Evolutionary conservation across 345 rosid genomes (phyloP).

Genomic region (Citrus mangshanensis): DNA sequence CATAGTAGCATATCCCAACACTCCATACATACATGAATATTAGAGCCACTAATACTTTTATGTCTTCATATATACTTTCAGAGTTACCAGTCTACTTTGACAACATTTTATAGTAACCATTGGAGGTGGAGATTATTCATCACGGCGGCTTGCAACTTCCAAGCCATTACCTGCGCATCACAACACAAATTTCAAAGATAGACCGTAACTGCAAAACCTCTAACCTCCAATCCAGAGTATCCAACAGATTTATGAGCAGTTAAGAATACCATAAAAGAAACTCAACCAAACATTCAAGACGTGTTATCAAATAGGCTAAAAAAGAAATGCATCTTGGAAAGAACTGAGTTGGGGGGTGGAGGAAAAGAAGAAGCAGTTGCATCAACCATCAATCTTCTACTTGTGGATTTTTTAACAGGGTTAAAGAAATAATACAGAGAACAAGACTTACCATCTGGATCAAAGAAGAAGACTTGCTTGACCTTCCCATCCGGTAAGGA

Average conservation of each 20-base stretch:
- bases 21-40: not conserved
- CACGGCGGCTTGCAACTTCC: slow-evolving; percentile 63
- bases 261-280: not conserved
- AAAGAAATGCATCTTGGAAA: not conserved
- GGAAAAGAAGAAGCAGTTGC: not conserved
- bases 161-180: slow-evolving; percentile 73
- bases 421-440: not conserved
- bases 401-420: not conserved
- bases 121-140: not conserved
- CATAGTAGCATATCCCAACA: not conserved
- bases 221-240: not conserved
- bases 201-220: not conserved
- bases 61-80: not conserved
- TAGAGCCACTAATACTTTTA: not conserved
- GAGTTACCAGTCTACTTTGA: not conserved
- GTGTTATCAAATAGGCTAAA: not conserved
- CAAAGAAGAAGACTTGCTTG: slow-evolving; percentile 91
- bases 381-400: not conserved
- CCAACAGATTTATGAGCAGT: not conserved
- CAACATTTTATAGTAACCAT: not conserved
- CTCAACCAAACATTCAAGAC: not conserved
- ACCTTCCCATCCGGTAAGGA: slow-evolving; percentile 64
- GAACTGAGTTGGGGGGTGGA: no score
- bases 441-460: slow-evolving; percentile 74
- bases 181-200: slow-evolving; percentile 3